Conservation (phyloP, 1,284 basidiomycete species). For the Ganoderma boninense region DNA sequence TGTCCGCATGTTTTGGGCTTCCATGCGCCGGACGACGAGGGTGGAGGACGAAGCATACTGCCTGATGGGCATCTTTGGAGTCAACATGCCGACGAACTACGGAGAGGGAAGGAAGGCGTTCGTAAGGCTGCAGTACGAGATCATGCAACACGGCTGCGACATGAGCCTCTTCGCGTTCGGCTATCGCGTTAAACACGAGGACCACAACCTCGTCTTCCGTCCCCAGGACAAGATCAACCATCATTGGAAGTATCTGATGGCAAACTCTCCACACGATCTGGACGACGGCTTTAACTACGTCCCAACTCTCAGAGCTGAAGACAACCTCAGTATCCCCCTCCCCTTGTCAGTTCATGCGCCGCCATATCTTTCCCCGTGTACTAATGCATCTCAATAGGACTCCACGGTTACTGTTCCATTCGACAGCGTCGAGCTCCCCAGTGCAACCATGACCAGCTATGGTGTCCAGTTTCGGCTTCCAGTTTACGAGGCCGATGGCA, state of each 20-base stretch:
- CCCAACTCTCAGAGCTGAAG: neutral
- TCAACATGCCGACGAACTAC: neutral
- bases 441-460: neutral
- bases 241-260: neutral
- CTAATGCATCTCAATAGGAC: neutral
- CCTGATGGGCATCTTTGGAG: neutral
- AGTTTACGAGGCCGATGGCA: neutral
- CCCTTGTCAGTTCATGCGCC: neutral
- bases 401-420: neutral
- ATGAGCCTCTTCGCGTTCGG: neutral
- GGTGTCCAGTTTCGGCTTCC: constrained; percentile 2
- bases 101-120: neutral
- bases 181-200: neutral
- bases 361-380: neutral
- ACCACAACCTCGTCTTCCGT: neutral
- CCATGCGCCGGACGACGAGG: neutral
- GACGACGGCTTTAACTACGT: neutral
- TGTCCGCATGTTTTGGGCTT: neutral
- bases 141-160: neutral
- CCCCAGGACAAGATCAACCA: neutral
- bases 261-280: neutral
- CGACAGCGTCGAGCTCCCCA: neutral
- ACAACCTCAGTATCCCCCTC: neutral
- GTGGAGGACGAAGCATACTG: constrained; percentile 1
- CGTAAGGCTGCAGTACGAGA: neutral